Base-by-base conservation (phyloP, 345 rosid species). In the Limnanthes douglasii region DNA sequence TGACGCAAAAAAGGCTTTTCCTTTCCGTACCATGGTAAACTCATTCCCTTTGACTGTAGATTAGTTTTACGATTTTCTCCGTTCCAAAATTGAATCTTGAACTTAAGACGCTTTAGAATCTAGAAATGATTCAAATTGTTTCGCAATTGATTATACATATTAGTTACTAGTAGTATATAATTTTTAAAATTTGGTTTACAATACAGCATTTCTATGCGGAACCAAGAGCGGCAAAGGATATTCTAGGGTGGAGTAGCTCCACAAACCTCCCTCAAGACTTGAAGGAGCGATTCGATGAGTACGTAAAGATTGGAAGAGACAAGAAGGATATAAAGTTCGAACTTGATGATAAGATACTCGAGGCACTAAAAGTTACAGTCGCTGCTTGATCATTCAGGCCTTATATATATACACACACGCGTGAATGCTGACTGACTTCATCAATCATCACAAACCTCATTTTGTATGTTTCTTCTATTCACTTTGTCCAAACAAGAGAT, bases 1-100 rank as follows among this genome's bases (percentile, higher is more conserved):
- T 21, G 94, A 90, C 54, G 77, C 95, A 11, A 90, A 65, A 73
- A 84, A 90, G 61, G 94, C 95, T 21, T 84, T 90, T 35, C 98
- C 88, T 12, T 90, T 79, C 78, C 72, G 94, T 46, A 79, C 66
- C 53, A 79, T 79, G 80, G 98, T 84, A 74, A 64, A 29, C 5
- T 33, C 11, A 32, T 40, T 5, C n/a, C 28, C 19, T 24, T 5
- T 30, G 5, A 7, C 15, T 31, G n/a, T n/a, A n/a, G n/a, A n/a
- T n/a, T n/a, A n/a, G n/a, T n/a, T n/a, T n/a, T n/a, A n/a, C n/a
- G n/a, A n/a, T n/a, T n/a, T n/a, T n/a, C n/a, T n/a, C n/a, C n/a
- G n/a, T n/a, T n/a, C n/a, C n/a, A n/a, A n/a, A n/a, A n/a, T n/a
- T n/a, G n/a, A n/a, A n/a, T n/a, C n/a, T n/a, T n/a, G n/a, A n/a